These are phyloP conservation scores for Ophiorrhiza pumila DNA, from an alignment of 257 asterid genomes.

Conservation along the genomic window DNA sequence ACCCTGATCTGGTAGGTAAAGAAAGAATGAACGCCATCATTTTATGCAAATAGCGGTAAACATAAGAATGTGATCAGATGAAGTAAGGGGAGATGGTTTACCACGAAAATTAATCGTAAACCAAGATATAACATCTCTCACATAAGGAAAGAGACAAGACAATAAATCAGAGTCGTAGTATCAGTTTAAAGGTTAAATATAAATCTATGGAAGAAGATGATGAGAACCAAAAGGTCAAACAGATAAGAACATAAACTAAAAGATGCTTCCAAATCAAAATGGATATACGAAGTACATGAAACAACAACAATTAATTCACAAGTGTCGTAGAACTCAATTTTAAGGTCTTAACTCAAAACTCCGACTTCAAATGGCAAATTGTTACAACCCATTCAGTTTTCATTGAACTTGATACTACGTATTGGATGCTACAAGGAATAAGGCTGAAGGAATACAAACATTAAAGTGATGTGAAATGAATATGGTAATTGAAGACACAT, in stretches of 20 bases:
- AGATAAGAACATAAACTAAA: not conserved
- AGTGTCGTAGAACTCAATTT: not conserved
- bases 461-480: no score
- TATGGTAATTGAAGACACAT: no score
- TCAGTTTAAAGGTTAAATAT: not conserved
- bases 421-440: not conserved
- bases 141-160: not conserved
- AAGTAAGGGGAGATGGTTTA: not conserved
- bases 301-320: not conserved
- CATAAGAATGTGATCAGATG: not conserved
- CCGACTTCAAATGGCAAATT: not conserved
- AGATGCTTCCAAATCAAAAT: not conserved
- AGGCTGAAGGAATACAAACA: not conserved
- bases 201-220: not conserved
- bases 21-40: conserved; percentile 15
- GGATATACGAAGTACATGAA: no score
- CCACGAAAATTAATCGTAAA: not conserved
- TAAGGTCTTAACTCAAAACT: not conserved
- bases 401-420: not conserved
- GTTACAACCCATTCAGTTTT: not conserved
- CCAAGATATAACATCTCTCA: not conserved
- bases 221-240: not conserved
- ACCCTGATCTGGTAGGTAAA: conserved; percentile 55
- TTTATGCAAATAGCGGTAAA: not conserved
- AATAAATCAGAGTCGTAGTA: not conserved